These are phyloP conservation scores for Calonectria pauciramosa DNA, from an alignment of 2,329 filamentous ascomycete species.

Conservation along the genomic window DNA sequence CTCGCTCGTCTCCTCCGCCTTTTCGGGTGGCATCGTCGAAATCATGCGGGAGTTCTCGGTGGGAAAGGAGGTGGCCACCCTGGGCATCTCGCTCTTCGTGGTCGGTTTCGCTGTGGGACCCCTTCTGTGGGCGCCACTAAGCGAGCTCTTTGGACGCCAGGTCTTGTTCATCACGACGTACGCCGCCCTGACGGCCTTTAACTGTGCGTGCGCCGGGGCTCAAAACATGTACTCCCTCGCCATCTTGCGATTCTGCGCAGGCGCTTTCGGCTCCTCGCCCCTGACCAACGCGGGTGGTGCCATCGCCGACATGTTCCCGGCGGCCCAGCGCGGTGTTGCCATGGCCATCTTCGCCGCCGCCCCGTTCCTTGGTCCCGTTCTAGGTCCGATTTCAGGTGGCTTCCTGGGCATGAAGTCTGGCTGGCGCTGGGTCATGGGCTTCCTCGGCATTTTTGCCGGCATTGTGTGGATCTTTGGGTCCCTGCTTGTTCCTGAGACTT, in stretches of 20 bases:
- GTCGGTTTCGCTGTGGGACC: conserved; percentile 14
- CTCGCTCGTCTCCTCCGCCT: conserved; percentile 16
- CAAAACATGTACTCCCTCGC: neutral
- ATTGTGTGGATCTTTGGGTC: conserved; percentile 13
- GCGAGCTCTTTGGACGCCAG: conserved; percentile 16
- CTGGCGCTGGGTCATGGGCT: conserved; percentile 23
- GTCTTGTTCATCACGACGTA: conserved; percentile 11
- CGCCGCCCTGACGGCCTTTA: conserved; percentile 8
- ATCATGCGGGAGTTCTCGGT: neutral
- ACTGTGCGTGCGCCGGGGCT: conserved; percentile 6
- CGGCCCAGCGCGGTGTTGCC: conserved; percentile 5
- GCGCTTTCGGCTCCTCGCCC: conserved; percentile 13
- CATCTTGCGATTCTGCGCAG: conserved; percentile 13
- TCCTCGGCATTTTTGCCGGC: conserved; percentile 13
- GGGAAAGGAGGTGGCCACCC: conserved; percentile 5
- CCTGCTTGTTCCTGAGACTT: conserved; percentile 14
- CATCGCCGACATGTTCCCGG: conserved; percentile 21
- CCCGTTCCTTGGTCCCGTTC: conserved; percentile 10
- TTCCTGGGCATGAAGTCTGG: conserved; percentile 15
- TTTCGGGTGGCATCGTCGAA: conserved; percentile 4
- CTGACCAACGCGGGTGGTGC: conserved; percentile 19
- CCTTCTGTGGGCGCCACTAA: conserved; percentile 9
- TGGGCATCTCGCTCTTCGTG: conserved; percentile 21
- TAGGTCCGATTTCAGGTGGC: conserved; percentile 10
- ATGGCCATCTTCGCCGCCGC: conserved; percentile 20